A percentile compares a stretch with the other conserved stretches of the same genome.
These are phyloP conservation scores for Rubia occidens DNA, from an alignment of 305 asterid species.

Conservation along the genomic window DNA sequence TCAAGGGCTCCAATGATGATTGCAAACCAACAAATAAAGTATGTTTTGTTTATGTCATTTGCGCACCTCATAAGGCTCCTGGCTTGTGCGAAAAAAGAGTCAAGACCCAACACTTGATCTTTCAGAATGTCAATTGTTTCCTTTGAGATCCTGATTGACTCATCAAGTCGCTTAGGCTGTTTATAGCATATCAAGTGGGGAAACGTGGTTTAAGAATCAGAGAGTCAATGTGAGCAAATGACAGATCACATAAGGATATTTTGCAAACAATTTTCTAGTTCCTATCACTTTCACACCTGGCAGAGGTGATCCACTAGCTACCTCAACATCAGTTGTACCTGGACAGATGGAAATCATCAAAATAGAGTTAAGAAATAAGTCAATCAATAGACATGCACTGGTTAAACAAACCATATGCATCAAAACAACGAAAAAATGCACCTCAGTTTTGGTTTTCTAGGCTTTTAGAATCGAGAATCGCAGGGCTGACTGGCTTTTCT, in stretches of 20 bases:
- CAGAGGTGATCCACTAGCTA: conserved; percentile 89
- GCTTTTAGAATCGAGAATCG: conserved; percentile 35
- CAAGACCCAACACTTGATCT: conserved; percentile 93
- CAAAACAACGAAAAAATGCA: conserved; percentile 16
- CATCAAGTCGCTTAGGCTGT: conserved; percentile 66
- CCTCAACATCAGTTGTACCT: conserved; percentile 41
- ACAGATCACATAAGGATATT: conserved; percentile 12
- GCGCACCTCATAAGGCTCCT: conserved; percentile 97
- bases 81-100: conserved; percentile 89
- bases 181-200: conserved; percentile 22
- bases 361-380: conserved; percentile 7
- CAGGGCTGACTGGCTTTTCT: conserved; percentile 24
- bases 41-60: conserved; percentile 10
- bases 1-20: not conserved
- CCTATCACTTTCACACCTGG: conserved; percentile 94
- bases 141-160: conserved; percentile 69
- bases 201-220: conserved; percentile 11
- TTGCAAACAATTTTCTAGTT: conserved; percentile 5
- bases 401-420: not conserved
- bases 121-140: conserved; percentile 76
- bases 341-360: conserved; percentile 14
- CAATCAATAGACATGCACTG: not conserved
- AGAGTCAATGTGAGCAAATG: conserved; percentile 9
- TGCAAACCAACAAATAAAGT: not conserved
- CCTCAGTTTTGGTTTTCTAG: conserved; percentile 42